phyloP scores from a whole-genome alignment of 345 rosid genomes.

The Melaleuca alternifolia region DNA sequence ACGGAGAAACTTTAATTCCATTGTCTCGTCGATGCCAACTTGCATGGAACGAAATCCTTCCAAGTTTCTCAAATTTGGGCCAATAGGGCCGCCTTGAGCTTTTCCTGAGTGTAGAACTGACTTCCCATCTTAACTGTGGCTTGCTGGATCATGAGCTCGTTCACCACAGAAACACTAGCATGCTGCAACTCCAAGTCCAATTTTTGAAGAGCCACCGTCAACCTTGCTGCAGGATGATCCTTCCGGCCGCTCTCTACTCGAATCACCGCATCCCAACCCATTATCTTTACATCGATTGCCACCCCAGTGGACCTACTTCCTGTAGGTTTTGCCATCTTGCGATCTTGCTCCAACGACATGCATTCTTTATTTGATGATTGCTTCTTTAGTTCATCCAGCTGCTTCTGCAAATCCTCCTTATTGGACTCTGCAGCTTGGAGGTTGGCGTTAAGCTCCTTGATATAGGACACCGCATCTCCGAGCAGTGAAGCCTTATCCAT shows the following conservation, averaged over 20 bases:
- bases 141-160: constrained; percentile 39
- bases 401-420: constrained; percentile 55
- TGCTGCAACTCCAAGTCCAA: constrained; percentile 31
- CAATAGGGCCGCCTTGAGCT: constrained; percentile 47
- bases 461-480: constrained; percentile 75
- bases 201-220: constrained; percentile 27
- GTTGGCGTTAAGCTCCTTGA: constrained; percentile 60
- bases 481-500: constrained; percentile 96
- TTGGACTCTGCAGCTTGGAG: constrained; percentile 35
- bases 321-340: constrained; percentile 12
- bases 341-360: constrained; percentile 17
- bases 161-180: constrained; percentile 33
- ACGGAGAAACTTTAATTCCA: not conserved
- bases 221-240: constrained; percentile 38
- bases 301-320: constrained; percentile 9
- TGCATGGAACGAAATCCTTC: not conserved
- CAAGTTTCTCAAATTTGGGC: constrained; percentile 34
- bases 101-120: constrained; percentile 58
- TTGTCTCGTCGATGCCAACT: not conserved
- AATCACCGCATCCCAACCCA: constrained; percentile 30
- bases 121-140: constrained; percentile 34
- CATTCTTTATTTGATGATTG: not conserved
- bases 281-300: constrained; percentile 33
- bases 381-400: constrained; percentile 39
- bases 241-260: constrained; percentile 18